These are phyloP conservation scores for Botrytis cinerea DNA, from an alignment of 2,329 filamentous ascomycete species.

Conservation along the genomic window DNA sequence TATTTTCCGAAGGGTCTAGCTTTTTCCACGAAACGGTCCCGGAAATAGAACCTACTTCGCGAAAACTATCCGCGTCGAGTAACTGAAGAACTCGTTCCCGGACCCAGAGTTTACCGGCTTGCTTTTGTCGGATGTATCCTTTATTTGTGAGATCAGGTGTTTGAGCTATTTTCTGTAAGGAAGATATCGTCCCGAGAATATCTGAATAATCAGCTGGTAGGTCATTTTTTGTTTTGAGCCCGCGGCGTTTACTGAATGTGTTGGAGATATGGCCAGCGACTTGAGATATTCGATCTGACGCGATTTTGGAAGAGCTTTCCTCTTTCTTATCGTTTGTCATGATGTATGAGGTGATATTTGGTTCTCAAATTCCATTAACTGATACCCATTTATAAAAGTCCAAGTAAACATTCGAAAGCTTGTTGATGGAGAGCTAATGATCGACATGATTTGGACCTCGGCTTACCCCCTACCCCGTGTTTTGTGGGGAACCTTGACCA, in stretches of 20 bases:
- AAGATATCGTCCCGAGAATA: slow-evolving; percentile 57
- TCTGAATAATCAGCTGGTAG: slow-evolving; percentile 64
- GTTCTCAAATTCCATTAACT: neutral
- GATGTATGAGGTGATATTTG: neutral
- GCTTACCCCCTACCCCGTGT: slow-evolving; percentile 3
- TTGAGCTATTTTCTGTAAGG: slow-evolving; percentile 53
- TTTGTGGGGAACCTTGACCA: slow-evolving; percentile 5
- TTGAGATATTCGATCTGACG: slow-evolving; percentile 41
- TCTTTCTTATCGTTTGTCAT: slow-evolving; percentile 27
- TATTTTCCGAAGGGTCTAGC: slow-evolving; percentile 39
- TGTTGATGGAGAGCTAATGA: neutral
- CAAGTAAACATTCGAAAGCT: neutral
- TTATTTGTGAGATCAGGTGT: slow-evolving; percentile 55
- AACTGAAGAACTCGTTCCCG: slow-evolving; percentile 60
- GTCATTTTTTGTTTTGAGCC: slow-evolving; percentile 42
- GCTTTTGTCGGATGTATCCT: slow-evolving; percentile 63
- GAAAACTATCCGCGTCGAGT: slow-evolving; percentile 57
- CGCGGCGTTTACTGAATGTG: slow-evolving; percentile 37
- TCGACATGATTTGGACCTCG: slow-evolving; percentile 17
- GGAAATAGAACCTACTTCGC: slow-evolving; percentile 61
- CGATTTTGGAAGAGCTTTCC: slow-evolving; percentile 22
- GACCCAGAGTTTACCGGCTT: slow-evolving; percentile 66
- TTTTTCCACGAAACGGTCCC: slow-evolving; percentile 60
- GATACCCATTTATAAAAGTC: neutral
- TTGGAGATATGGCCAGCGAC: slow-evolving; percentile 36